Evolutionary conservation across 176 grass and related monocot species (phyloP).

Genomic region (Musa beccarii): DNA sequence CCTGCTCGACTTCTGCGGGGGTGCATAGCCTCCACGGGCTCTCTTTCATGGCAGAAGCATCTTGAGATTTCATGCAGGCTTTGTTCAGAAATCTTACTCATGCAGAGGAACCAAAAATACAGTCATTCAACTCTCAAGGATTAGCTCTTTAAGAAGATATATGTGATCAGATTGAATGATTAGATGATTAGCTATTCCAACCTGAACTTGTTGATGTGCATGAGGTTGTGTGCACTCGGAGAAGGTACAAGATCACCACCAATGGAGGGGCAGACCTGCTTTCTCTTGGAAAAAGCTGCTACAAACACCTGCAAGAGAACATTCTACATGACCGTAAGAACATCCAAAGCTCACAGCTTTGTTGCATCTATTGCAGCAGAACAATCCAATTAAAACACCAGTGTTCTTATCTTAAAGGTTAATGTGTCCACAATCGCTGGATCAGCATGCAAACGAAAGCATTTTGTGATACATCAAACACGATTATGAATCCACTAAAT

Average conservation of each 20-base stretch:
- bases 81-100: slow-evolving; percentile 63
- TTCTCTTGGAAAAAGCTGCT: slow-evolving; percentile 72
- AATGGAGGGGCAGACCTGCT: slow-evolving; percentile 60
- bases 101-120: too few relatives aligned
- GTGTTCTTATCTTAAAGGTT: too few relatives aligned
- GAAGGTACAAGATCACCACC: slow-evolving; percentile 10
- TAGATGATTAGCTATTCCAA: slow-evolving; percentile 9
- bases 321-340: not conserved
- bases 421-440: too few relatives aligned
- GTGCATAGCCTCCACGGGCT: slow-evolving; percentile 78
- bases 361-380: too few relatives aligned
- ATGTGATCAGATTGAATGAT: too few relatives aligned
- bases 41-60: slow-evolving; percentile 37
- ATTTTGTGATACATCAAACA: too few relatives aligned
- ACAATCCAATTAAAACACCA: too few relatives aligned
- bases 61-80: slow-evolving; percentile 49
- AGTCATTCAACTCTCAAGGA: not conserved
- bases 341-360: too few relatives aligned
- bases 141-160: too few relatives aligned
- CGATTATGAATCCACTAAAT: too few relatives aligned
- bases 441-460: too few relatives aligned
- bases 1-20: slow-evolving; percentile 49
- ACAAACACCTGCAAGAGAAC: slow-evolving; percentile 57
- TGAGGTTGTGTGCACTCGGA: slow-evolving; percentile 22
- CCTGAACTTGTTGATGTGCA: slow-evolving; percentile 68